Conservation (phyloP, 176 grass and related monocot species). For the Otatea glauca region DNA sequence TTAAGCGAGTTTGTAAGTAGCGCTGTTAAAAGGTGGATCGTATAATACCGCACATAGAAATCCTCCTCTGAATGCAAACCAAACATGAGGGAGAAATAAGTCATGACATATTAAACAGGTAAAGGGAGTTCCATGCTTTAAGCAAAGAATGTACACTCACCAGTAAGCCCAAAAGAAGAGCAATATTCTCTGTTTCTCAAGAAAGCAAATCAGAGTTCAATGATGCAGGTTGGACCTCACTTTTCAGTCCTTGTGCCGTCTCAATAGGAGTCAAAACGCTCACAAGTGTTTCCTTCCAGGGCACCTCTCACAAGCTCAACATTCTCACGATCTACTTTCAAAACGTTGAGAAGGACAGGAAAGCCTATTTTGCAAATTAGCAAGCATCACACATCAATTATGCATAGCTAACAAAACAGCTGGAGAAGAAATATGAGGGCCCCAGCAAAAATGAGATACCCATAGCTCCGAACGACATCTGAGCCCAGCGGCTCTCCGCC, state of each 20-base stretch:
- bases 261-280: conserved; percentile 80
- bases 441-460: conserved; percentile 45
- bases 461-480: conserved; percentile 94
- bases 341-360: conserved; percentile 81
- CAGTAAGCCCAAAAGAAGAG: conserved; percentile 93
- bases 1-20: conserved; percentile 92
- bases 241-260: conserved; percentile 63
- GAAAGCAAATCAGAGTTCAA: conserved; percentile 94
- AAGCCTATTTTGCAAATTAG: conserved; percentile 49
- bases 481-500: conserved; percentile 82
- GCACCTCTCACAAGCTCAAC: conserved; percentile 91
- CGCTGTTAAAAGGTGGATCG: conserved; percentile 95
- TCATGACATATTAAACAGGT: conserved; percentile 27
- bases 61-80: conserved; percentile 91
- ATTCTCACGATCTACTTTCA: conserved; percentile 93
- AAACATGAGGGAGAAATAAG: conserved; percentile 21
- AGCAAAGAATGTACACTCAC: conserved; percentile 50
- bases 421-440: neutral
- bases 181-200: conserved; percentile 88
- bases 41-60: conserved; percentile 98
- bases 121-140: neutral
- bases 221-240: conserved; percentile 81
- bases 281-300: conserved; percentile 82
- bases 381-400: neutral
- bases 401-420: neutral